phyloP scores from a whole-genome alignment of 164 flowering plant genomes.

The Buxus sempervirens region DNA sequence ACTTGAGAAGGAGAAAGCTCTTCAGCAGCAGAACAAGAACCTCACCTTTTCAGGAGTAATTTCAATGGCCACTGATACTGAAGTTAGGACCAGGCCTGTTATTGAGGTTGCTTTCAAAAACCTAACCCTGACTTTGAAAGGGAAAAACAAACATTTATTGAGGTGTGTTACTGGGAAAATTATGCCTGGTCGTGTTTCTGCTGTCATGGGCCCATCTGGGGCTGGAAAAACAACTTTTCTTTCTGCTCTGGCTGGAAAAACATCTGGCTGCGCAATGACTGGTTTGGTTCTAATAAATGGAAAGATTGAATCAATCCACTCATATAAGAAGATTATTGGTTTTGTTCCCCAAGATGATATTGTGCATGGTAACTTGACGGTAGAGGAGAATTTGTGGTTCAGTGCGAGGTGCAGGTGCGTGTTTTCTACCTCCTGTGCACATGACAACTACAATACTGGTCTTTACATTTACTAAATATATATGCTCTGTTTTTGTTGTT shows the following conservation, averaged over 20 bases:
- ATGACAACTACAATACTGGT: not conserved
- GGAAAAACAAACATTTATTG: slow-evolving; percentile 72
- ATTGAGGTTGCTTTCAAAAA: slow-evolving; percentile 94
- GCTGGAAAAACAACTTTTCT: slow-evolving; percentile 99
- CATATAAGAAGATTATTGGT: slow-evolving; percentile 86
- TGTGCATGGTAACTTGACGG: slow-evolving; percentile 97
- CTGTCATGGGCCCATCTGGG: slow-evolving; percentile 99
- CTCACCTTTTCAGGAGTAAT: slow-evolving; percentile 86
- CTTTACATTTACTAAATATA: not conserved
- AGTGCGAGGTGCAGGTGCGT: slow-evolving; percentile 93
- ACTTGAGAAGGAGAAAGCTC: slow-evolving; percentile 94
- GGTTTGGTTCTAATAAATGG: slow-evolving; percentile 88
- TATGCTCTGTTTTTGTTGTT: not conserved
- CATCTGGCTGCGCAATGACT: slow-evolving; percentile 61
- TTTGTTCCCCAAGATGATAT: slow-evolving; percentile 99
- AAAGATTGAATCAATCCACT: slow-evolving; percentile 63
- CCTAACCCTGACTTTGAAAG: slow-evolving; percentile 78
- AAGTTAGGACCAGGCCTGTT: slow-evolving; percentile 59
- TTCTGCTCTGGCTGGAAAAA: slow-evolving; percentile 85
- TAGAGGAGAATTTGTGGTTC: slow-evolving; percentile 95
- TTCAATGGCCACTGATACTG: slow-evolving; percentile 79
- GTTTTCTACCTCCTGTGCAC: not conserved
- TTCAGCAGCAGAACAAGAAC: slow-evolving; percentile 67
- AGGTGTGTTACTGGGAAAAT: slow-evolving; percentile 90
- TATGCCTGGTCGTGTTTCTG: slow-evolving; percentile 86